Conservation (phyloP, 768 basidiomycete species). For the Boletellus ananiceps region DNA sequence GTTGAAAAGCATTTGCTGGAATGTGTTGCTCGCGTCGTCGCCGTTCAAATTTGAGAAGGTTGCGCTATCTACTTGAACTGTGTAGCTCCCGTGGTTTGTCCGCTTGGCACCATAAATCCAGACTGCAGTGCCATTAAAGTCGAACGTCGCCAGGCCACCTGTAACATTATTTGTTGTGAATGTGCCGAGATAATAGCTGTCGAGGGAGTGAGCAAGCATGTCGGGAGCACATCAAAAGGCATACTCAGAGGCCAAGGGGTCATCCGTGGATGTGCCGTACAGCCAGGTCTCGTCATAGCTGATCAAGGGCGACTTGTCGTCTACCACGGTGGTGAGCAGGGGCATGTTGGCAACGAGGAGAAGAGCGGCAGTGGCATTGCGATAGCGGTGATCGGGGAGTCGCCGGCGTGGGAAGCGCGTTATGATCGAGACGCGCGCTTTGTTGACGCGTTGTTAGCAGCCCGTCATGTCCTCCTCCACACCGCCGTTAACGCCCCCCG, state of each 20-base stretch:
- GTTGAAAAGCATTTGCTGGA: conserved; percentile 41
- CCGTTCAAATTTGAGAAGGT: conserved; percentile 30
- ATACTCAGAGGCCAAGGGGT: conserved; percentile 17
- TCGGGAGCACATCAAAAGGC: neutral
- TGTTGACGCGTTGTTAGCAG: conserved; percentile 32
- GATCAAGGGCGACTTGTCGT: conserved; percentile 33
- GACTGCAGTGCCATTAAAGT: conserved; percentile 47
- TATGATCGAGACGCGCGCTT: conserved; percentile 22
- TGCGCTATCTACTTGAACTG: conserved; percentile 38
- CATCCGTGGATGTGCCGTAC: conserved; percentile 11
- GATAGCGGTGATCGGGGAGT: too few relatives aligned
- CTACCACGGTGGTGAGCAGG: conserved; percentile 21
- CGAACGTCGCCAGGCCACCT: conserved; percentile 35
- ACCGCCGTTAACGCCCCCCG: conserved; percentile 34
- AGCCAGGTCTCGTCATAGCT: conserved; percentile 24
- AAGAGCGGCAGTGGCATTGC: neutral
- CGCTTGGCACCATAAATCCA: conserved; percentile 50
- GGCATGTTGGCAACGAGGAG: conserved; percentile 16
- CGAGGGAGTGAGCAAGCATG: neutral
- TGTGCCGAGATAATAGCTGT: conserved; percentile 37
- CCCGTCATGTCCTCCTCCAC: conserved; percentile 43
- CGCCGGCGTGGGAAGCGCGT: conserved; percentile 12
- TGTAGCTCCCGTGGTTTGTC: conserved; percentile 42
- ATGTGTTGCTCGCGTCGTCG: conserved; percentile 20
- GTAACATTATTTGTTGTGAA: conserved; percentile 36